phyloP scores from a whole-genome alignment of 2,329 filamentous ascomycete genomes.

The Rhexocercosporidium sp. region DNA sequence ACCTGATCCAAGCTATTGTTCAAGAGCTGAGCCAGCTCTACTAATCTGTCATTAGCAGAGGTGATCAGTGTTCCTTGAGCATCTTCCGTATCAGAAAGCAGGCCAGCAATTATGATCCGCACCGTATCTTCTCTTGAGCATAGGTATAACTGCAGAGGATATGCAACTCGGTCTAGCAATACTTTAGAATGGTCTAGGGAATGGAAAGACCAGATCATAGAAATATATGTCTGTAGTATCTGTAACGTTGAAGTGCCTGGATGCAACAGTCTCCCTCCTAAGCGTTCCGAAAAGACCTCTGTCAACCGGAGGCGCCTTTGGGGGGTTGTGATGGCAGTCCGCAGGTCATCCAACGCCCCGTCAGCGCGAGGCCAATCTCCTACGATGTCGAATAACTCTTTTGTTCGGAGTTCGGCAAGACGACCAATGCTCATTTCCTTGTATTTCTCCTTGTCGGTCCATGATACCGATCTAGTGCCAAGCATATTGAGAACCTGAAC shows the following conservation, averaged over 20 bases:
- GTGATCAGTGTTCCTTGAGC: conserved; percentile 41
- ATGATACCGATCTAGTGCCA: conserved; percentile 47
- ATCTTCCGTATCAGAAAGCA: conserved; percentile 66
- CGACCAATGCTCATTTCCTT: conserved; percentile 72
- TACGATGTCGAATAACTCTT: conserved; percentile 80
- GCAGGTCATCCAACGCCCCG: conserved; percentile 76
- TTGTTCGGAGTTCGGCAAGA: conserved; percentile 71
- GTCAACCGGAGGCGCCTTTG: conserved; percentile 73
- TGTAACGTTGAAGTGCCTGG: conserved; percentile 77
- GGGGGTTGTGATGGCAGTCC: conserved; percentile 70
- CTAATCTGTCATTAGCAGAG: conserved; percentile 56
- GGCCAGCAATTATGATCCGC: conserved; percentile 75
- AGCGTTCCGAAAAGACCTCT: conserved; percentile 67
- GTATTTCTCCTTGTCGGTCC: conserved; percentile 68
- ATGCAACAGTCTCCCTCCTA: conserved; percentile 72
- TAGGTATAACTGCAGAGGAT: conserved; percentile 75
- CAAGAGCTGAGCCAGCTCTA: conserved; percentile 71
- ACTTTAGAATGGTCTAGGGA: conserved; percentile 79
- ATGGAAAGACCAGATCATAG: conserved; percentile 78
- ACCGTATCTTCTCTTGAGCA: conserved; percentile 80
- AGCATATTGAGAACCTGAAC: conserved; percentile 60
- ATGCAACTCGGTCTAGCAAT: conserved; percentile 74
- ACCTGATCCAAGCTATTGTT: conserved; percentile 50
- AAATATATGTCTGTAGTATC: conserved; percentile 78
- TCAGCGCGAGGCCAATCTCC: conserved; percentile 74